These are phyloP conservation scores for Filobasidium wieringae DNA, from an alignment of 768 basidiomycete genomes.

Conservation along the genomic window DNA sequence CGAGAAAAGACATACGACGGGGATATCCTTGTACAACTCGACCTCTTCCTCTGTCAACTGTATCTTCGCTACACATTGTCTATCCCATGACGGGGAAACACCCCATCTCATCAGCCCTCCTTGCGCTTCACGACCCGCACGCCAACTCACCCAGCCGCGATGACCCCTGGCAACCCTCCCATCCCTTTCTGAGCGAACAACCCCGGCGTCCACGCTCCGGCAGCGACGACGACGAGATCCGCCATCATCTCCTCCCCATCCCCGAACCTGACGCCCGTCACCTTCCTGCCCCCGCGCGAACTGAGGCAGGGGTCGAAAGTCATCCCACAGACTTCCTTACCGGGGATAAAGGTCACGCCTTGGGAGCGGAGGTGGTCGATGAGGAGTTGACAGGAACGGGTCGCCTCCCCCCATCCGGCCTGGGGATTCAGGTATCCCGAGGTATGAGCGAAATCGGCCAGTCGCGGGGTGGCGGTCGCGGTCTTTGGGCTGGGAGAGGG, in stretches of 20 bases:
- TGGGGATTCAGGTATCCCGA: slow-evolving; percentile 60
- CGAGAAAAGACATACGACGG: slow-evolving; percentile 24
- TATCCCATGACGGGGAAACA: slow-evolving; percentile 32
- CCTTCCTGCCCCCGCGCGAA: slow-evolving; percentile 18
- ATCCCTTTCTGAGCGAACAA: slow-evolving; percentile 51
- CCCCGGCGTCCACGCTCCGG: slow-evolving; percentile 77
- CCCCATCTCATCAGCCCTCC: no score
- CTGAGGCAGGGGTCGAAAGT: slow-evolving; percentile 3
- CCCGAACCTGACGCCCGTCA: slow-evolving; percentile 51
- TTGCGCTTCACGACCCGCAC: no score
- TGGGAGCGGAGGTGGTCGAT: slow-evolving; percentile 46
- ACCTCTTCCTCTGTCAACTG: slow-evolving; percentile 64
- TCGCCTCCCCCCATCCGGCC: slow-evolving; percentile 75
- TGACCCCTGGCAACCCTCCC: slow-evolving; percentile 45
- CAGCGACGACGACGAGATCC: slow-evolving; percentile 50
- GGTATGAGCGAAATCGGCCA: slow-evolving; percentile 25
- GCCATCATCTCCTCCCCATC: slow-evolving; percentile 48
- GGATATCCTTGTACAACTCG: slow-evolving; percentile 47
- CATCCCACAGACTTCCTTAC: slow-evolving; percentile 48
- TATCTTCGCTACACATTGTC: slow-evolving; percentile 67
- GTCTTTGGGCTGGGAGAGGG: not conserved
- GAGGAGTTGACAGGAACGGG: slow-evolving; percentile 43
- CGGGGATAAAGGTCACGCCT: not conserved
- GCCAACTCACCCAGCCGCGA: slow-evolving; percentile 65
- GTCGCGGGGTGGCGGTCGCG: not conserved